Evolutionary conservation across 768 basidiomycete genomes (phyloP).

Genomic region (Galerina marginata): DNA sequence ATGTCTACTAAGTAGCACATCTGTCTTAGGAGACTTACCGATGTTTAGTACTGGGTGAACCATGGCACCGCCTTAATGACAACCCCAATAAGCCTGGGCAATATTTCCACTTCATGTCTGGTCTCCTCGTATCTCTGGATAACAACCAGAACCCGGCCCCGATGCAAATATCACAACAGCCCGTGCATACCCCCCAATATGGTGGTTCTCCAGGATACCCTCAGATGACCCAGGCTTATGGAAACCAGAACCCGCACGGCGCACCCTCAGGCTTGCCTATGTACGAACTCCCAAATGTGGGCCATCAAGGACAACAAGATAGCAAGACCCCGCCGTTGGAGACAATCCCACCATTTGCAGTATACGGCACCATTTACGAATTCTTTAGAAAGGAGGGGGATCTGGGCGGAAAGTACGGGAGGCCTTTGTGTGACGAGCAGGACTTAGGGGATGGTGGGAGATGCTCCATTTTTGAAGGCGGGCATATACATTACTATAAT

Average conservation of each 20-base stretch:
- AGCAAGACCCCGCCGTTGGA: not conserved
- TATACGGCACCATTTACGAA: constrained; percentile 2
- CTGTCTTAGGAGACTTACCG: too few species aligned
- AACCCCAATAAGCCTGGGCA: constrained; percentile 7
- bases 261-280: too few species aligned
- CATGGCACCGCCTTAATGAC: constrained; percentile 3
- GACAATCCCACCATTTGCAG: not conserved
- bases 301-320: not conserved
- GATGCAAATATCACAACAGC: too few species aligned
- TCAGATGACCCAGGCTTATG: not conserved
- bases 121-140: constrained; percentile 2
- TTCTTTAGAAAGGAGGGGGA: not conserved
- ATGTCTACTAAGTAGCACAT: not conserved
- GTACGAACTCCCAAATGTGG: too few species aligned
- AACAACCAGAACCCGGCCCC: not conserved
- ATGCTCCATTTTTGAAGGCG: constrained; percentile 2
- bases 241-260: not conserved
- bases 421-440: constrained; percentile 3
- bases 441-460: constrained; percentile 3
- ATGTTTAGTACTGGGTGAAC: not conserved
- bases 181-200: not conserved
- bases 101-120: constrained; percentile 4
- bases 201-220: not conserved
- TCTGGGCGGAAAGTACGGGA: not conserved
- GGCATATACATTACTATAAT: constrained; percentile 3